Evolutionary conservation across 2,329 filamentous ascomycete genomes (phyloP), one percentile per base, ranked within the genome.

Genomic region (Calonectria leucothoes): DNA sequence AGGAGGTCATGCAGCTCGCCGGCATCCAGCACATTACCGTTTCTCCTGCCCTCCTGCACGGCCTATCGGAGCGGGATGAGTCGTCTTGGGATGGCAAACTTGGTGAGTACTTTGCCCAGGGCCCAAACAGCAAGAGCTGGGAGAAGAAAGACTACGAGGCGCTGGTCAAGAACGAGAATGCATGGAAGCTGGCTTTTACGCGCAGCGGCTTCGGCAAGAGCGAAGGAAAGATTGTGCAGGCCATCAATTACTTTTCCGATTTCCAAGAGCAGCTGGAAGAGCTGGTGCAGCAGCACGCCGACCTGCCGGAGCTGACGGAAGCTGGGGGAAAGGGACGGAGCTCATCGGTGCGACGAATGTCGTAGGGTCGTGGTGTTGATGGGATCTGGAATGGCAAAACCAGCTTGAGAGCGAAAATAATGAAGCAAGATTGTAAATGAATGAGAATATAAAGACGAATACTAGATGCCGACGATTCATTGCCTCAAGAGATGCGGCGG

Each of bases 11-110:
- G 84, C 84, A 84, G 57, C 84, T 93, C 2, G 89, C 89, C 2
- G 90, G 91, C 0, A 87, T 89, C 1, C 84, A 91, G 45, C 89
- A 91, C 78, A 88, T 93, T 27, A 93, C 91, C 0, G 85, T 93
- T 42, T 85, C 90, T 0, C 90, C 91, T 0, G 82, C 82, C 0
- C 81, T 93, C 2, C 82, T 93, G 31, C 81, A 81, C 11, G 82
- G 86, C 39, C 84, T 91, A n/a, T 83, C 86, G 0, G 81, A 82
- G 15, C 84, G 84, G 15, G 78, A 84, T 0, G 76, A 81, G 7
- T 79, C 83, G 5, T 68, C 79, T 0, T 82, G 82, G 81, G 72
- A 81, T 35, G 82, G 82, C 1, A 75, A 83, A 39, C 63, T 83
- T 0, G 82, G 82, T 0, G 77, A 72, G 1, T 82, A 81, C 63